These are phyloP conservation scores for Candida ovalis DNA, from an alignment of 805 yeast genomes.

Conservation along the genomic window DNA sequence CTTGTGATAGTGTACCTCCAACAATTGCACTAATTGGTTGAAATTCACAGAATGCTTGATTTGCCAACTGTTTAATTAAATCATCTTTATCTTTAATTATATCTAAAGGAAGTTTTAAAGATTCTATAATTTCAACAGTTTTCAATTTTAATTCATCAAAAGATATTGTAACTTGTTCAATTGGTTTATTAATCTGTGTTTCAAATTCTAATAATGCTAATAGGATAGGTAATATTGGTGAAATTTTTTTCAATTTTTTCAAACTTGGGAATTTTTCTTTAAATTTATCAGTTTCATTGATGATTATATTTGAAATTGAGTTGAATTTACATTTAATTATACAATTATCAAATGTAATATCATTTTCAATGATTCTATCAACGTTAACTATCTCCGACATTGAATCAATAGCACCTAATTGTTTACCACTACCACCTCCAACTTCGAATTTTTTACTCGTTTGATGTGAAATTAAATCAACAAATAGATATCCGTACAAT, in stretches of 20 bases:
- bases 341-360: conserved; percentile 33
- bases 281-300: conserved; percentile 32
- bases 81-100: conserved; percentile 34
- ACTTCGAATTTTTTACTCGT: conserved; percentile 44
- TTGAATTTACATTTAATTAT: conserved; percentile 36
- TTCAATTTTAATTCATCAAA: conserved; percentile 27
- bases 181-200: conserved; percentile 21
- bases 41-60: conserved; percentile 60
- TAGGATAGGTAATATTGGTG: conserved; percentile 56
- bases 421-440: conserved; percentile 32
- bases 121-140: conserved; percentile 31
- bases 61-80: conserved; percentile 37
- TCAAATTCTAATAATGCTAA: conserved; percentile 51
- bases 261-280: conserved; percentile 21
- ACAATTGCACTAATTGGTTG: conserved; percentile 82
- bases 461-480: conserved; percentile 67
- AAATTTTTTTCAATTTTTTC: conserved; percentile 43
- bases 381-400: conserved; percentile 42
- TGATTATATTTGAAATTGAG: conserved; percentile 34
- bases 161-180: conserved; percentile 21
- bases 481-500: conserved; percentile 74
- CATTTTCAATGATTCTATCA: conserved; percentile 33
- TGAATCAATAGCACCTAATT: conserved; percentile 44
- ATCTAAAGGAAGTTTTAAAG: conserved; percentile 44
- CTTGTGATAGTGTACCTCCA: conserved; percentile 91